Evolutionary conservation across 2,329 filamentous ascomycete species (phyloP).

Genomic region (Verticillium zaregamsianum): DNA sequence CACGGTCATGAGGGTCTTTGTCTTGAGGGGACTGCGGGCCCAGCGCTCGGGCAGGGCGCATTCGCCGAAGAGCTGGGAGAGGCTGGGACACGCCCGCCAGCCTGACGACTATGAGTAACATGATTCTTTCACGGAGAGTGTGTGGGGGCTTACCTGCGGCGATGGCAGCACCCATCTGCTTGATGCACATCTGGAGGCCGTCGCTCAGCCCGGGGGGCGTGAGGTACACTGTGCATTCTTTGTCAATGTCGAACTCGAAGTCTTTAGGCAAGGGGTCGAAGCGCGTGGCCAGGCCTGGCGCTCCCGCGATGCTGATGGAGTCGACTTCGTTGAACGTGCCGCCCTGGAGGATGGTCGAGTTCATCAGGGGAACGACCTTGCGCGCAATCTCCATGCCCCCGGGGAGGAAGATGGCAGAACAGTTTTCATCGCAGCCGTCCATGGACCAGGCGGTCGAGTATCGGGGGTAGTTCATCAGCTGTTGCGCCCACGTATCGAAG

Average conservation of each 20-base stretch:
- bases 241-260: constrained; percentile 7
- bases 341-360: constrained; percentile 12
- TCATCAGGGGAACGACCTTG: constrained; percentile 8
- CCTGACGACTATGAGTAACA: background rate
- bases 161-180: constrained; percentile 12
- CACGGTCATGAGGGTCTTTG: constrained; percentile 14
- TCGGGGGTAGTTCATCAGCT: constrained; percentile 12
- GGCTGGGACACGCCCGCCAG: constrained; percentile 15
- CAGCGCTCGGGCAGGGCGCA: constrained; percentile 11
- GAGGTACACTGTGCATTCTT: constrained; percentile 11
- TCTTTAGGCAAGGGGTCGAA: constrained; percentile 7
- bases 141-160: constrained; percentile 9
- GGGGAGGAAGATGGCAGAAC: constrained; percentile 12
- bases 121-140: background rate
- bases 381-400: constrained; percentile 13
- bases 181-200: constrained; percentile 15
- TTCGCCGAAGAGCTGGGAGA: background rate
- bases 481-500: constrained; percentile 10
- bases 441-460: constrained; percentile 12
- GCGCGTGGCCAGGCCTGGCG: constrained; percentile 10
- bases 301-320: constrained; percentile 11
- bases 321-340: constrained; percentile 9
- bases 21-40: constrained; percentile 5
- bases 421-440: constrained; percentile 8
- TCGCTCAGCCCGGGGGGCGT: constrained; percentile 8